Evolutionary conservation across 306 rosid genomes (phyloP).

Genomic region (Quercus berberidifolia): DNA sequence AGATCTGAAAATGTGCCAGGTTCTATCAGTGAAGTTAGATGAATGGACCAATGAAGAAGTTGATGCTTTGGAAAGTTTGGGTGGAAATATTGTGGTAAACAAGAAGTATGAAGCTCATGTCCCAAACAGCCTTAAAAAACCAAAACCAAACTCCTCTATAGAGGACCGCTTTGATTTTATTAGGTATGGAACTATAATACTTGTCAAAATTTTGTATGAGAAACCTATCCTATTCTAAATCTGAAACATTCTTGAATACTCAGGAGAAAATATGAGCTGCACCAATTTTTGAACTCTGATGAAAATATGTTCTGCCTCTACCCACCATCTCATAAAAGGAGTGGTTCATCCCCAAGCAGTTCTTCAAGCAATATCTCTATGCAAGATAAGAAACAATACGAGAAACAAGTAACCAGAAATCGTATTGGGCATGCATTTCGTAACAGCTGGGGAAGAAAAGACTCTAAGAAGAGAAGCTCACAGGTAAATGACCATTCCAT

Average conservation of each 20-base stretch:
- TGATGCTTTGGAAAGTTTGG: conserved; percentile 49
- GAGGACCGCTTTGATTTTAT: conserved; percentile 80
- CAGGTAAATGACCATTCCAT: conserved; percentile 47
- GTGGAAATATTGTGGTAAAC: conserved; percentile 72
- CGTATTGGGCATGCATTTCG: conserved; percentile 73
- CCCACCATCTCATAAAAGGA: conserved; percentile 39
- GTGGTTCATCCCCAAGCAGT: conserved; percentile 21
- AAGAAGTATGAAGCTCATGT: conserved; percentile 72
- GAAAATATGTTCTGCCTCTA: conserved; percentile 37
- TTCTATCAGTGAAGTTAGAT: conserved; percentile 86
- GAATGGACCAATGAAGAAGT: conserved; percentile 86
- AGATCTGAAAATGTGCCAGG: conserved; percentile 41
- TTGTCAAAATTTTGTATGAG: not conserved
- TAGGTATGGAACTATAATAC: conserved; percentile 38
- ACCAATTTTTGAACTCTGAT: conserved; percentile 32
- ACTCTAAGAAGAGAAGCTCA: conserved; percentile 58
- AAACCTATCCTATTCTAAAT: conserved; percentile 14
- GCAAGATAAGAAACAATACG: conserved; percentile 48
- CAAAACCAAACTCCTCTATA: conserved; percentile 63
- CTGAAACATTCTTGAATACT: conserved; percentile 22
- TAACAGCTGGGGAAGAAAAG: conserved; percentile 75
- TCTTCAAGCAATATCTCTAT: conserved; percentile 21
- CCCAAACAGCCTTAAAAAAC: conserved; percentile 47
- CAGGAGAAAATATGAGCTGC: conserved; percentile 86
- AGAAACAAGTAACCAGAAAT: conserved; percentile 42